phyloP scores from a whole-genome alignment of 75 land plant genomes.

The Picea glauca region DNA sequence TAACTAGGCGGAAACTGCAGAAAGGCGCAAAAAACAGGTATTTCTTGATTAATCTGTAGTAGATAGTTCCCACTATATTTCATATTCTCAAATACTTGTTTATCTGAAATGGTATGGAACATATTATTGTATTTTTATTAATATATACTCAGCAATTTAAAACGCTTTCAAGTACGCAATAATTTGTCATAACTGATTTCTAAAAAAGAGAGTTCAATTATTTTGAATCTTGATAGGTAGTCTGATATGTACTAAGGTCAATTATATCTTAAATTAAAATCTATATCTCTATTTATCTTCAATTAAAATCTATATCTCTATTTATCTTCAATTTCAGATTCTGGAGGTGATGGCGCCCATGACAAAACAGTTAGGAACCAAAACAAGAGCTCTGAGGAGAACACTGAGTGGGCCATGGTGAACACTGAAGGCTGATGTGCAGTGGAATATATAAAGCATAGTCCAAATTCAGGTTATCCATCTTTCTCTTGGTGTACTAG shows the following conservation, averaged over 20 bases:
- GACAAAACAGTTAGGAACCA: background rate
- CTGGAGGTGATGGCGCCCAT: slow-evolving; percentile 2
- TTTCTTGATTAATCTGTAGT: background rate
- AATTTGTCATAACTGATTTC: no score
- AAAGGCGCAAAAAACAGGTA: slow-evolving; percentile 11
- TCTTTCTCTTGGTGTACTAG: background rate
- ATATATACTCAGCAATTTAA: background rate
- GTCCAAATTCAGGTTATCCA: slow-evolving; percentile 1
- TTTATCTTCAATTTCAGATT: slow-evolving; percentile 5
- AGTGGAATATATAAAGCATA: background rate
- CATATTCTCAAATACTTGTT: no score
- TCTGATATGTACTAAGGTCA: no score
- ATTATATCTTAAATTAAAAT: background rate
- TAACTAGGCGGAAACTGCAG: slow-evolving; percentile 7
- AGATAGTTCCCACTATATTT: no score
- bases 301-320: background rate
- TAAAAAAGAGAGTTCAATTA: no score
- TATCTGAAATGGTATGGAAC: background rate
- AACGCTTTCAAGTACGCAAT: background rate
- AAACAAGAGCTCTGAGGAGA: slow-evolving; percentile 11
- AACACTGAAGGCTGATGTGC: background rate
- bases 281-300: background rate
- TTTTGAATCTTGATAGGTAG: no score
- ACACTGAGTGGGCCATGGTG: background rate
- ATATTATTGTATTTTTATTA: background rate